A percentile compares a stretch with the other conserved stretches of the same genome.
These are phyloP conservation scores for bread wheat (Triticum aestivum) DNA, from an alignment of 176 grass and related monocot species.

Conservation along the genomic window DNA sequence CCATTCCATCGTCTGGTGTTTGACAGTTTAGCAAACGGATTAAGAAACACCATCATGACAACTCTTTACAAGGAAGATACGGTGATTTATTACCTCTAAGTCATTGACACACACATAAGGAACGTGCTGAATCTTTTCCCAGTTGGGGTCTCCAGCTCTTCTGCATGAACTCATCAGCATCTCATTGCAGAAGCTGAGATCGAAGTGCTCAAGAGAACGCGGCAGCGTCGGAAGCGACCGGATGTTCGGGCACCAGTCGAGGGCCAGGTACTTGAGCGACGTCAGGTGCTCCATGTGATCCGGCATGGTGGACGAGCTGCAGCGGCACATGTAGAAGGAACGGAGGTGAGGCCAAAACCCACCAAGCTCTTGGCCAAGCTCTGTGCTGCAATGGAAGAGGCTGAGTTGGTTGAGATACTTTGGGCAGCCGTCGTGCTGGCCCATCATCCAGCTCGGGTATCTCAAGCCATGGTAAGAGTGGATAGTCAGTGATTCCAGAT, in stretches of 20 bases:
- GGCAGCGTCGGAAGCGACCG: background rate
- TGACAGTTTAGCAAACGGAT: background rate
- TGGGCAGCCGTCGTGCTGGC: background rate
- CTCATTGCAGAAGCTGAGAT: rapidly evolving
- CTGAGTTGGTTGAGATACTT: background rate
- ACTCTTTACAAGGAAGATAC: background rate
- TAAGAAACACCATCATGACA: background rate
- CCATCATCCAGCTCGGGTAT: constrained; percentile 24
- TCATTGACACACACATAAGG: no score
- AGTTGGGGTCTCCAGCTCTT: background rate
- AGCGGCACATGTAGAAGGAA: rapidly evolving
- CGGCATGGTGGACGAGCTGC: background rate
- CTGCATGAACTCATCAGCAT: background rate
- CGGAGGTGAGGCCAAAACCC: background rate
- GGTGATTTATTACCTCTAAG: no score
- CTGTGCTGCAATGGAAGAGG: rapidly evolving
- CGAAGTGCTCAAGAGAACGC: background rate
- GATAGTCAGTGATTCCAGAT: background rate
- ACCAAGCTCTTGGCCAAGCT: background rate
- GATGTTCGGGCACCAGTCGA: background rate
- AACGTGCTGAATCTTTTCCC: constrained; percentile 1
- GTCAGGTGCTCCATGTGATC: background rate
- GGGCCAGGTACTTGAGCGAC: background rate
- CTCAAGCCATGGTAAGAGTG: background rate
- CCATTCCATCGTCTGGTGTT: background rate